A percentile compares a stretch with the other conserved stretches of the same genome.
Evolutionary conservation across 768 basidiomycete genomes (phyloP).

Genomic region (Agaricus blazei): DNA sequence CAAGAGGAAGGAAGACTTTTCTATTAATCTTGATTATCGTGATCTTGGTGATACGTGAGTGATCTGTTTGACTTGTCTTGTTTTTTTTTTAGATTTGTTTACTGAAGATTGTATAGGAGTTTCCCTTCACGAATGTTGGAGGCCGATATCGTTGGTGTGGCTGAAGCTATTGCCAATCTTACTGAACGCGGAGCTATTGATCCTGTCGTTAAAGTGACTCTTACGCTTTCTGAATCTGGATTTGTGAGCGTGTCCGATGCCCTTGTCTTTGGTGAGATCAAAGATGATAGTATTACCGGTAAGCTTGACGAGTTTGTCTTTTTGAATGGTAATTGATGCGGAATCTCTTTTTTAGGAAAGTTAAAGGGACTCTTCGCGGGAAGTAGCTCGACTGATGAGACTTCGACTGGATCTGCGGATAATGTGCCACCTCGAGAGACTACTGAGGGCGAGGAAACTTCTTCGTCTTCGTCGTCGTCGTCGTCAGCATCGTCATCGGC

Average conservation of each 20-base stretch:
- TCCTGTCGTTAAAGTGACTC: conserved; percentile 81
- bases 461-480: conserved; percentile 23
- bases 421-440: conserved; percentile 39
- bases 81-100: neutral
- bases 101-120: conserved; percentile 35
- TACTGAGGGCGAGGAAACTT: conserved; percentile 16
- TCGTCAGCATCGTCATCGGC: conserved; percentile 26
- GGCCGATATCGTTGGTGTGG: conserved; percentile 66
- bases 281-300: conserved; percentile 77
- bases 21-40: conserved; percentile 76
- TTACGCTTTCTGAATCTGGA: conserved; percentile 82
- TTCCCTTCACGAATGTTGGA: conserved; percentile 73
- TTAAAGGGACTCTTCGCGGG: conserved; percentile 85
- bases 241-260: conserved; percentile 80
- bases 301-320: conserved; percentile 16
- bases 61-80: neutral
- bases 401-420: conserved; percentile 34
- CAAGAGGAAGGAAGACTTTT: conserved; percentile 81
- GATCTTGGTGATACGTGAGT: conserved; percentile 55
- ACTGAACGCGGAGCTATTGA: conserved; percentile 78
- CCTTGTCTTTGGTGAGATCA: conserved; percentile 73
- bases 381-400: conserved; percentile 35
- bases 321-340: neutral
- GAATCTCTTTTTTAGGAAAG: conserved; percentile 41
- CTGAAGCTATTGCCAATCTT: conserved; percentile 75